Evolutionary conservation across 2,329 filamentous ascomycete species (phyloP).

Genomic region (Alternaria arbusti): DNA sequence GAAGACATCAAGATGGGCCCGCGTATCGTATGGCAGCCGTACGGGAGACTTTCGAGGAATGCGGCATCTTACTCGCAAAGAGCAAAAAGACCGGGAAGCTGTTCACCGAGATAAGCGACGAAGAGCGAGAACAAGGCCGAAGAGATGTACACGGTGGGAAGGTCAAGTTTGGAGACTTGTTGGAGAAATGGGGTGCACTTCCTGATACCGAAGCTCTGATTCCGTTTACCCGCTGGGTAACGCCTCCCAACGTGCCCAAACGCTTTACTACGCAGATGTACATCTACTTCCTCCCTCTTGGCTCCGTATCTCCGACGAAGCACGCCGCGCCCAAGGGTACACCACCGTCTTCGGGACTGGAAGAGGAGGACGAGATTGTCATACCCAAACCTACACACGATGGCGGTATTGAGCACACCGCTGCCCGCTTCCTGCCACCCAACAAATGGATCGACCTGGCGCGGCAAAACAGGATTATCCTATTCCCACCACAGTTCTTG

Average conservation of each 20-base stretch:
- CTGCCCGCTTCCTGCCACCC: constrained; percentile 77
- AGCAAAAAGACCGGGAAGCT: constrained; percentile 60
- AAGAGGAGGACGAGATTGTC: constrained; percentile 57
- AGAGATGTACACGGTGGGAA: constrained; percentile 71
- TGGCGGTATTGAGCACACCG: constrained; percentile 72
- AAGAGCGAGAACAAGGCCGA: constrained; percentile 69
- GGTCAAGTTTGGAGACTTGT: constrained; percentile 71
- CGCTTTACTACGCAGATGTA: constrained; percentile 98
- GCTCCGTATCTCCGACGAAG: constrained; percentile 39
- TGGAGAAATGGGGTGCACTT: constrained; percentile 62
- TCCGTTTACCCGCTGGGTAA: constrained; percentile 93
- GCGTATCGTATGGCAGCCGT: constrained; percentile 84
- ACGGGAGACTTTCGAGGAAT: constrained; percentile 94
- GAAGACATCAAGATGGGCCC: constrained; percentile 71
- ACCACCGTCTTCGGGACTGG: constrained; percentile 40
- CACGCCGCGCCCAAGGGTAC: constrained; percentile 35
- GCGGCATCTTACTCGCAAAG: constrained; percentile 80
- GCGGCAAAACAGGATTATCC: constrained; percentile 70
- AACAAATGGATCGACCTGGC: constrained; percentile 72
- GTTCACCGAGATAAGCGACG: constrained; percentile 63
- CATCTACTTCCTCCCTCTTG: constrained; percentile 79
- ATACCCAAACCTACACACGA: constrained; percentile 75
- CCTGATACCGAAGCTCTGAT: constrained; percentile 72
- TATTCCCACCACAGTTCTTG: constrained; percentile 91
- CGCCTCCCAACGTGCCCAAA: constrained; percentile 72